A percentile compares a stretch with the other conserved stretches of the same genome.
Evolutionary conservation across 352 stramenopile genomes (phyloP).

Genomic region (Phytophthora cactorum): DNA sequence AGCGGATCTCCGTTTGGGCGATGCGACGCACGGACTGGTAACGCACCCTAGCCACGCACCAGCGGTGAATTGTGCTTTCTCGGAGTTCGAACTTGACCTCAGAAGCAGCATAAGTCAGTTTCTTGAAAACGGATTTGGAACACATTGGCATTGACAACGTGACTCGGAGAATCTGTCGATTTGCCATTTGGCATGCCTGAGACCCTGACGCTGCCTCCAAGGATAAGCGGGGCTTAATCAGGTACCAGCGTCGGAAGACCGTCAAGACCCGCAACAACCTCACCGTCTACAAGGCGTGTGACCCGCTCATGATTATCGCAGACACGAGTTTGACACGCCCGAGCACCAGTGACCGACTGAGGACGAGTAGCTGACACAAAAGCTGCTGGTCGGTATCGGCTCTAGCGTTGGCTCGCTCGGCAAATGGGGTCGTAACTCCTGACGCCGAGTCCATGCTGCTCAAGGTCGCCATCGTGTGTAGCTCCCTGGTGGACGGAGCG

Average conservation of each 20-base stretch:
- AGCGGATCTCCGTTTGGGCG: too few relatives aligned
- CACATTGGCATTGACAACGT: too few relatives aligned
- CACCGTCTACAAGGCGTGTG: conserved; percentile 48
- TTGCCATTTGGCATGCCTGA: conserved; percentile 38
- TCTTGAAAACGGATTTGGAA: too few relatives aligned
- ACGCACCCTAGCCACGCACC: too few relatives aligned
- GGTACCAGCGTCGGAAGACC: conserved; percentile 44
- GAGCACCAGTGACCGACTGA: conserved; percentile 38
- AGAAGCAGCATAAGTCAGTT: too few relatives aligned
- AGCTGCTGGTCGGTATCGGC: conserved; percentile 52
- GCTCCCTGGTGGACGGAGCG: conserved; percentile 44
- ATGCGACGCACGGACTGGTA: too few relatives aligned
- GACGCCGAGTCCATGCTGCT: conserved; percentile 46
- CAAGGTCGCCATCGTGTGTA: conserved; percentile 45
- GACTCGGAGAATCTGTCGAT: neutral
- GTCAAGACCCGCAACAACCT: conserved; percentile 54
- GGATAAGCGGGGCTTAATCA: conserved; percentile 26
- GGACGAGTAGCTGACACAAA: conserved; percentile 50
- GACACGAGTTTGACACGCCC: conserved; percentile 33
- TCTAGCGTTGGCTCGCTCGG: conserved; percentile 58
- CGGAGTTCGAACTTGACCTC: too few relatives aligned
- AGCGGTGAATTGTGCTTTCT: too few relatives aligned
- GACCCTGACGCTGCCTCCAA: conserved; percentile 25
- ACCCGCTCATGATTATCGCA: conserved; percentile 33
- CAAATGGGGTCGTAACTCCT: conserved; percentile 55